These are phyloP conservation scores for Boletus insuetus DNA, from an alignment of 768 basidiomycete genomes.

Conservation along the genomic window DNA sequence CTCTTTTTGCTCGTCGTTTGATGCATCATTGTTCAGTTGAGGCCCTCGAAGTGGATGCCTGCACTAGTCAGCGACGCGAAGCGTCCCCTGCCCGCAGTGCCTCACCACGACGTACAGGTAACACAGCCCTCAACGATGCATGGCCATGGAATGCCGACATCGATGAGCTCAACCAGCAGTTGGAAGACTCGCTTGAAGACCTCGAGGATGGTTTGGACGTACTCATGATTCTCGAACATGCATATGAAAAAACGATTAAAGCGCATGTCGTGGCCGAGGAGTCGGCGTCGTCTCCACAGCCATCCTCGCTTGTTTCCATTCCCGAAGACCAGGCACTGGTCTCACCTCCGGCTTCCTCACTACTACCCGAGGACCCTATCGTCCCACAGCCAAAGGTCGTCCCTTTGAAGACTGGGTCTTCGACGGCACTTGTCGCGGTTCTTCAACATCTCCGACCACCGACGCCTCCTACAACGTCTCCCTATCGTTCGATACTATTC, in stretches of 20 bases:
- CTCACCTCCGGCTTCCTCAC: not conserved
- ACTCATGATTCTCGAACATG: constrained; percentile 64
- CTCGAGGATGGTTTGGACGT: constrained; percentile 70
- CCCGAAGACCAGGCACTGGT: constrained; percentile 17
- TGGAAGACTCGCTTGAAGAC: constrained; percentile 52
- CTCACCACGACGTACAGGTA: constrained; percentile 41
- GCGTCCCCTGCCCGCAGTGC: constrained; percentile 40
- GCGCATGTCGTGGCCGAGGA: constrained; percentile 49
- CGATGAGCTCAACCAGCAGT: constrained; percentile 44
- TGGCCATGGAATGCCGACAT: constrained; percentile 32
- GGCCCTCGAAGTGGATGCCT: constrained; percentile 21
- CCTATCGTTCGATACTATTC: constrained; percentile 18
- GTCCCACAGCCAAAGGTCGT: constrained; percentile 21
- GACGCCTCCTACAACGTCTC: constrained; percentile 13
- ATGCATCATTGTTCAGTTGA: constrained; percentile 85
- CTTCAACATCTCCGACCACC: constrained; percentile 43
- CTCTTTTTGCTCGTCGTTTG: constrained; percentile 71
- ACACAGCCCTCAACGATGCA: constrained; percentile 23
- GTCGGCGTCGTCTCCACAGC: constrained; percentile 2
- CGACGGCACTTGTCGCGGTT: constrained; percentile 66
- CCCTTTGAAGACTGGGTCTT: constrained; percentile 58
- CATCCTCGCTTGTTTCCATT: constrained; percentile 18
- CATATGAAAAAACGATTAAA: constrained; percentile 63
- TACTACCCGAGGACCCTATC: constrained; percentile 16
- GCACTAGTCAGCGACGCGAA: constrained; percentile 16